Evolutionary conservation across 2,329 filamentous ascomycete genomes (phyloP).

Genomic region (Podosphaera fusca): DNA sequence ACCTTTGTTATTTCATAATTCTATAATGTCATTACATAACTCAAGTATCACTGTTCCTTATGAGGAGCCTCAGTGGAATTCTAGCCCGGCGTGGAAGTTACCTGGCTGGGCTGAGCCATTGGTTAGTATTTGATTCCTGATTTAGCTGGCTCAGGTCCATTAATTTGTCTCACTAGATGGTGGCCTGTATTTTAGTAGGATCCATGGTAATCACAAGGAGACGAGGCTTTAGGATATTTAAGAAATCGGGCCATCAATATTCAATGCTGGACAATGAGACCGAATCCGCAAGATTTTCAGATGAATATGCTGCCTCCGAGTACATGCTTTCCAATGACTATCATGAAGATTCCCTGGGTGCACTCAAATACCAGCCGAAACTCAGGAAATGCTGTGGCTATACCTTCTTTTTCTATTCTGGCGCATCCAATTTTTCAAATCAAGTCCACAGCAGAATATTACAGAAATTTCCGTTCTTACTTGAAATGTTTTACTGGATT

Average conservation of each 20-base stretch:
- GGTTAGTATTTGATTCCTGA: constrained; percentile 5
- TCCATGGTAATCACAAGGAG: constrained; percentile 15
- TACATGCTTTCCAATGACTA: constrained; percentile 9
- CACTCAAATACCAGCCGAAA: constrained; percentile 21
- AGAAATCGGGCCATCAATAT: constrained; percentile 4
- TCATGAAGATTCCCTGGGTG: constrained; percentile 6
- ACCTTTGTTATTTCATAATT: neutral
- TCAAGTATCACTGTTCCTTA: constrained; percentile 9
- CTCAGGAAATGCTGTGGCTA: constrained; percentile 28
- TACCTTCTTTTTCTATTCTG: constrained; percentile 21
- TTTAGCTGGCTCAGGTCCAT: neutral
- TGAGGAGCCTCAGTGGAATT: constrained; percentile 15
- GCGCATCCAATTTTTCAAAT: constrained; percentile 35
- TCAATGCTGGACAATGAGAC: constrained; percentile 11
- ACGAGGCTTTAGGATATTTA: constrained; percentile 11
- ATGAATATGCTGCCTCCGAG: constrained; percentile 12
- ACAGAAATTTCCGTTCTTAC: constrained; percentile 40
- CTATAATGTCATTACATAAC: neutral
- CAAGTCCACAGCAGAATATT: constrained; percentile 37
- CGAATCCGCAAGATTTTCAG: constrained; percentile 13
- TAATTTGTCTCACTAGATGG: constrained; percentile 12
- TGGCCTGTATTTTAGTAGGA: constrained; percentile 14
- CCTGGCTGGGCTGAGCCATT: constrained; percentile 16
- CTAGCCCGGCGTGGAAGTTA: constrained; percentile 14
- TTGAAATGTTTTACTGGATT: constrained; percentile 46